Percentiles rank a stretch among this genome's conserved stretches.
phyloP scores from a whole-genome alignment of 2,329 filamentous ascomycete species.

The Microcyclosporella mali region DNA sequence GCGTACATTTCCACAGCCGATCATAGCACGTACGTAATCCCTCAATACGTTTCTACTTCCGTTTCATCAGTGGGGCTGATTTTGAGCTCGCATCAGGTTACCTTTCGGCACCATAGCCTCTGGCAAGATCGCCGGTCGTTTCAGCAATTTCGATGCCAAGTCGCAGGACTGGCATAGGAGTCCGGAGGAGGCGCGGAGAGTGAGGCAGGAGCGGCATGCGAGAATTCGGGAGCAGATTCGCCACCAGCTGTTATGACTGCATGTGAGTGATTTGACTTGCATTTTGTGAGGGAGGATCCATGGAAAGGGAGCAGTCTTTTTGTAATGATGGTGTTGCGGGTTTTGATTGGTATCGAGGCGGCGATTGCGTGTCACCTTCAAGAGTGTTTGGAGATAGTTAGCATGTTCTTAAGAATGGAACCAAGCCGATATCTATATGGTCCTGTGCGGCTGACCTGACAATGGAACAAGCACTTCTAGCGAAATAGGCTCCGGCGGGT shows the following conservation, averaged over 20 bases:
- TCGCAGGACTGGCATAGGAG: background rate
- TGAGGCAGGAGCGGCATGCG: slow-evolving; percentile 1
- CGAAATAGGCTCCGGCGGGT: background rate
- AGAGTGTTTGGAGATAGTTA: no score
- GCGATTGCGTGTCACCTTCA: no score
- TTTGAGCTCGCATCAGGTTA: background rate
- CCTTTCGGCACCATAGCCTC: slow-evolving; percentile 1
- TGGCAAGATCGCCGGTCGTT: background rate
- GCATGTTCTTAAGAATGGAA: no score
- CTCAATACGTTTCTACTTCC: background rate
- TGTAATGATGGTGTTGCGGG: no score
- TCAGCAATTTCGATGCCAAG: slow-evolving; percentile 2
- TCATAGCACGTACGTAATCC: background rate
- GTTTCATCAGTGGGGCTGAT: background rate
- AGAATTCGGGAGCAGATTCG: background rate
- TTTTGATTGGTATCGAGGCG: no score
- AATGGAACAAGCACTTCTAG: background rate
- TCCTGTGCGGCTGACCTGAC: no score
- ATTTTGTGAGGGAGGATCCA: no score
- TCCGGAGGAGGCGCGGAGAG: background rate
- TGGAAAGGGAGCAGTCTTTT: no score
- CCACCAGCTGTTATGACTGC: background rate
- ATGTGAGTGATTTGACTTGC: slow-evolving; percentile 1
- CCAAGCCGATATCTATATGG: no score
- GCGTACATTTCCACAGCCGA: slow-evolving; percentile 2